Evolutionary conservation across 495 filamentous ascomycete species (phyloP), one percentile per base, ranked within the genome.

Genomic region (Hyaloscypha variabilis): DNA sequence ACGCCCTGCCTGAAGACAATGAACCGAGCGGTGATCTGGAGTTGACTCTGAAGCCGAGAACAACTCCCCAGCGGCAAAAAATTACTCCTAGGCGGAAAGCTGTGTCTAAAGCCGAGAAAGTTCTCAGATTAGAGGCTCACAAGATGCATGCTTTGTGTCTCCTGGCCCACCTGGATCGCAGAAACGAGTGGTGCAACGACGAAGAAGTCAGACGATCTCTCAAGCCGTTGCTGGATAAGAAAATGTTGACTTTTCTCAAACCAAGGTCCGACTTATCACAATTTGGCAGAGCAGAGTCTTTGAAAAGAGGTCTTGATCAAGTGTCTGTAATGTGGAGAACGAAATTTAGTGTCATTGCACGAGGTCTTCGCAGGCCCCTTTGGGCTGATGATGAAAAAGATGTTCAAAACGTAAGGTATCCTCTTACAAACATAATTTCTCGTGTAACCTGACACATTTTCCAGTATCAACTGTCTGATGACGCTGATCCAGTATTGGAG

Each of bases 101-200:
- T 36, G n/a, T 93, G 52, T 88, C 83, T 30, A 85, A 82, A 24
- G 84, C 82, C 8, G 94, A 97, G 71, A 93, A 83, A 69, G 85
- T 82, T 55, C 75, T 86, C 13, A 83, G 94, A 46, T 74, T 95
- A 28, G 85, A 95, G 64, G 78, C 91, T 34, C 95, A 99, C 72
- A 97, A 96, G 76, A 78, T 85, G 68, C 93, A 99, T 78, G 54
- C 98, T 2, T 80, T 96, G 34, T 96, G 92, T 69, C 80, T 97
- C 1, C 73, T 98, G 31, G 81, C 81, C 4, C 91, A 97, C 74
- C 85, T 90, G 23, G 82, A 88, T 66, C 76, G 84, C 26, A 85
- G 93, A 49, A 98, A 97, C 72, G 75, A 79, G 60, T 98, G 94
- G 94, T 98, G 94, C 73, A 97, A 97, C 74, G 87, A 95, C 74